Conservation (phyloP, 2,329 filamentous ascomycete genomes). For the Epichloe aotearoae region DNA sequence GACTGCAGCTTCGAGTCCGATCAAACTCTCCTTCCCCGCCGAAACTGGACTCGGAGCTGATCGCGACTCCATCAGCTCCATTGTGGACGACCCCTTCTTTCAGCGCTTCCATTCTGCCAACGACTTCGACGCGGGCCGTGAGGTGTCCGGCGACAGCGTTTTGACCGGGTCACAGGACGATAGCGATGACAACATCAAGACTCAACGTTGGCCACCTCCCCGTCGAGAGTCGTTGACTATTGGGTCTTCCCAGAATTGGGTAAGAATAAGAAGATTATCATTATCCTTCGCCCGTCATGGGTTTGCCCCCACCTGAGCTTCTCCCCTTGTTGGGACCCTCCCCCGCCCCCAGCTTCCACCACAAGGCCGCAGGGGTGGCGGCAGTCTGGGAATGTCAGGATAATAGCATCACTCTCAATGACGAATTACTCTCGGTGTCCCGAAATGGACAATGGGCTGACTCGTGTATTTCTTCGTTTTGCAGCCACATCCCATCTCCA, state of each 20-base stretch:
- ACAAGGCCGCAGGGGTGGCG: not conserved
- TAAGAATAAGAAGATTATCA: conserved; percentile 14
- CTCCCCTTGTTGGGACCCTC: not conserved
- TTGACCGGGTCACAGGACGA: conserved; percentile 15
- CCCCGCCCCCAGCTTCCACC: not conserved
- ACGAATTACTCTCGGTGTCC: not conserved
- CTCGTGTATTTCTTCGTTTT: conserved; percentile 3
- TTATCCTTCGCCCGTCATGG: not conserved
- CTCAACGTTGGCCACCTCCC: conserved; percentile 29
- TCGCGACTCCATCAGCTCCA: conserved; percentile 38
- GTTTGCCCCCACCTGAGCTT: conserved; percentile 2
- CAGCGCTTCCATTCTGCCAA: conserved; percentile 27
- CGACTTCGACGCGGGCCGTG: conserved; percentile 14
- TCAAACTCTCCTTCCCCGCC: conserved; percentile 11
- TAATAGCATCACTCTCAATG: not conserved
- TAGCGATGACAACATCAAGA: conserved; percentile 26
- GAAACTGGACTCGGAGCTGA: conserved; percentile 14
- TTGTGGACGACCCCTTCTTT: conserved; percentile 44
- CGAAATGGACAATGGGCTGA: conserved; percentile 4
- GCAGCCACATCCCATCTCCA: conserved; percentile 18
- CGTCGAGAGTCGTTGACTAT: conserved; percentile 36
- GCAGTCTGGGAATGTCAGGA: not conserved
- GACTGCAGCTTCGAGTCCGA: conserved; percentile 4
- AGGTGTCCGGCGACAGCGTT: conserved; percentile 12
- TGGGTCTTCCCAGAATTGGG: conserved; percentile 22